Conservation (phyloP, 805 yeast genomes). For the Saccharomycopsis fermentans region DNA sequence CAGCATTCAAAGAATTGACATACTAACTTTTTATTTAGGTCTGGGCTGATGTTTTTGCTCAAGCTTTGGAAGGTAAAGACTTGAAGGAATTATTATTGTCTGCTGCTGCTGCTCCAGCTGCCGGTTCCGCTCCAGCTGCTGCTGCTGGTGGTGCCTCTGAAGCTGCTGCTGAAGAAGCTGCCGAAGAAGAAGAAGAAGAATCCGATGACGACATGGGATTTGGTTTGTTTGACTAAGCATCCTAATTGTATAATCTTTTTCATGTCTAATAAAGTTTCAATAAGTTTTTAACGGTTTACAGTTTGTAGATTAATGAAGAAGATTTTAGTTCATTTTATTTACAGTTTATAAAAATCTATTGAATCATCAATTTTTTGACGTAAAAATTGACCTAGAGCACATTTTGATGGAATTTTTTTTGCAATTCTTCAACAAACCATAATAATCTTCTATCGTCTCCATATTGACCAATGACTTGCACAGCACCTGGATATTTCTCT, state of each 20-base stretch:
- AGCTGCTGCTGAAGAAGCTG: constrained; percentile 52
- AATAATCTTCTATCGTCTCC: constrained; percentile 69
- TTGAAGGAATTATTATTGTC: constrained; percentile 56
- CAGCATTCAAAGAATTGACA: neutral
- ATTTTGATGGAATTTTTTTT: neutral
- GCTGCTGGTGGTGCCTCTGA: constrained; percentile 38
- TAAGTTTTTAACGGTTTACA: neutral
- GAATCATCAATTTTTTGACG: neutral
- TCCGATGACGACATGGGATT: constrained; percentile 82
- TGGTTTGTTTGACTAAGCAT: constrained; percentile 77
- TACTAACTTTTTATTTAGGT: constrained; percentile 25
- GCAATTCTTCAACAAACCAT: constrained; percentile 21
- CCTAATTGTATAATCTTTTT: constrained; percentile 1
- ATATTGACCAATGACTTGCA: constrained; percentile 78
- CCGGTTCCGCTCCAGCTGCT: constrained; percentile 39
- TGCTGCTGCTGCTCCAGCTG: constrained; percentile 40
- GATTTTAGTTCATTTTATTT: neutral
- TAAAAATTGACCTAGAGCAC: neutral
- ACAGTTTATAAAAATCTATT: neutral
- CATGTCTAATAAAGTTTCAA: neutral
- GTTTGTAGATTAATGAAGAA: neutral
- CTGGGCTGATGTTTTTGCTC: constrained; percentile 78
- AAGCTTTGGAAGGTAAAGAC: constrained; percentile 74
- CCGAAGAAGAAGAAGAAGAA: constrained; percentile 47
- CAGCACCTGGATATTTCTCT: constrained; percentile 39